A percentile compares a stretch with the other conserved stretches of the same genome.
Conservation (phyloP, 148 eudicot genomes). For the Nepenthes gracilis region DNA sequence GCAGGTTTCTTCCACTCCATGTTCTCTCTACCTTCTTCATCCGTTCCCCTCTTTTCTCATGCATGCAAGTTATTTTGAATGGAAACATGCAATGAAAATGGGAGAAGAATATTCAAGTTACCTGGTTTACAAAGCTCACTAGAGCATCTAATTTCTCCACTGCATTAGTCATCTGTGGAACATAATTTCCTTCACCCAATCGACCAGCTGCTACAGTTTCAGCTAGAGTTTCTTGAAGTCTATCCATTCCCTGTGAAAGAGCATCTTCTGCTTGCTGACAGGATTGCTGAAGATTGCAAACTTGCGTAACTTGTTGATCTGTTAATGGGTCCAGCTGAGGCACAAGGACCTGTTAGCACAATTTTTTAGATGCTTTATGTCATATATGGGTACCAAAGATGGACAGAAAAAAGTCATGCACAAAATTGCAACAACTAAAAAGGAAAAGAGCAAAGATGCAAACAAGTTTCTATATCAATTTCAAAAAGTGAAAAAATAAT, state of each 20-base stretch:
- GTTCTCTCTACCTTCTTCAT: no score
- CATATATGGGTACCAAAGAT: neutral
- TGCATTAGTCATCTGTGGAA: slow-evolving; percentile 51
- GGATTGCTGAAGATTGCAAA: slow-evolving; percentile 49
- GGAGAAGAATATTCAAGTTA: slow-evolving; percentile 11
- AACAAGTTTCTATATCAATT: no score
- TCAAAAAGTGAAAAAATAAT: no score
- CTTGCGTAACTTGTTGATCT: slow-evolving; percentile 39
- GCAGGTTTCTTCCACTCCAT: no score
- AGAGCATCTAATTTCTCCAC: slow-evolving; percentile 69
- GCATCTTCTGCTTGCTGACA: slow-evolving; percentile 97
- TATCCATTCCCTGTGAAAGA: slow-evolving; percentile 82
- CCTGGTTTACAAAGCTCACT: slow-evolving; percentile 78
- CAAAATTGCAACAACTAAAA: neutral
- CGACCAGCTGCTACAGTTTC: slow-evolving; percentile 54
- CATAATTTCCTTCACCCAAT: slow-evolving; percentile 48
- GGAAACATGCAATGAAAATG: neutral
- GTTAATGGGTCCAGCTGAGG: slow-evolving; percentile 68
- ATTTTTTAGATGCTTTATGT: neutral
- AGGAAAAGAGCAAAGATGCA: no score
- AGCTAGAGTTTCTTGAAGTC: slow-evolving; percentile 57
- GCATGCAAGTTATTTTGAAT: neutral
- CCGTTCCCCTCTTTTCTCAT: no score
- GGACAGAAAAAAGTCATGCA: neutral
- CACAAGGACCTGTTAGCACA: slow-evolving; percentile 46